Evolutionary conservation across 352 stramenopile species (phyloP), one percentile per base, ranked within the genome.

Genomic region (Globisporangium yorkense): DNA sequence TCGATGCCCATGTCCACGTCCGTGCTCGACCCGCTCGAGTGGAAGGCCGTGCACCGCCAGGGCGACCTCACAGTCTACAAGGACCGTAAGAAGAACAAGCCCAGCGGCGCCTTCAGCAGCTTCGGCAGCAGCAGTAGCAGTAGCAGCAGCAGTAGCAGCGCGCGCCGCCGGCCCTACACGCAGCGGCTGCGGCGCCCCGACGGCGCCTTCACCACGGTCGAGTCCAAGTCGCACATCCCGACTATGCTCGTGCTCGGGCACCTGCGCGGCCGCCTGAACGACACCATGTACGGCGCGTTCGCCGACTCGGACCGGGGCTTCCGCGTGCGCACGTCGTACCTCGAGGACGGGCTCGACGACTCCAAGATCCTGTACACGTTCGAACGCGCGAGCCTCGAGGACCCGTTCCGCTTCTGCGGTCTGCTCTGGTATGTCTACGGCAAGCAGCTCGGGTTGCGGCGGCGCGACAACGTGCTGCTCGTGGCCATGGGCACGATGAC

Each of bases 11-110:
- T 61, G 55, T 54, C 48, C 33, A 54, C 47, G 24, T 61, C 55
- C 33, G 45, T 61, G 37, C 46, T 61, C 55, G 66, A 77, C 16
- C 58, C 66, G 24, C 53, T 70, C 29, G 62, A 80, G 51, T 80
- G 72, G 72, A 75, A 70, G 55, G 51, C 74, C 35, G 61, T 74
- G 40, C 65, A 61, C 50, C 69, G 59, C 4, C 55, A 68, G 20
- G 62, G 67, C 45, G 73, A 75, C 29, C 65, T 80, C 56, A 68
- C 70, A 18, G 60, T 70, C 2, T 77, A 76, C 56, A 77, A 76
- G 40, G 70, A 77, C 27, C 54, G 52, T 24, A 44, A 66, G 6
- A 63, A 74, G 39, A 45, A 33, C 29, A 40, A 40, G 35, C 3
- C 10, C 8, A 15, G 35, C 35, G 10, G 35, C 9, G 8, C 10